Conservation (phyloP, 768 basidiomycete species). For the Lepiota subincarnata region DNA sequence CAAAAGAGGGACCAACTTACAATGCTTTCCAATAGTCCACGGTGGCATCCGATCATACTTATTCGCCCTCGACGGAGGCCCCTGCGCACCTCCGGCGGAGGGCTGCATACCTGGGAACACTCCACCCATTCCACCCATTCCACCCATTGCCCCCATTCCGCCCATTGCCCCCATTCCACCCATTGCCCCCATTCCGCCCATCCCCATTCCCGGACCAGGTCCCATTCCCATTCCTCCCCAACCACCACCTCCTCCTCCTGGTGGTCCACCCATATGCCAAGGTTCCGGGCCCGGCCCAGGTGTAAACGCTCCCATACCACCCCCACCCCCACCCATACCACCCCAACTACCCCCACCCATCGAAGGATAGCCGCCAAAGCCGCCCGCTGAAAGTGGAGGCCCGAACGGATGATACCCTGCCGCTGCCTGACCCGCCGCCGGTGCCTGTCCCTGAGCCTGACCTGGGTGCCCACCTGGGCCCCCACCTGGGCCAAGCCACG, state of each 20-base stretch:
- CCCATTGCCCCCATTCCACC: not conserved
- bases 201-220: not conserved
- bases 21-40: constrained; percentile 10
- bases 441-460: not conserved
- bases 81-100: not conserved
- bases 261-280: not conserved
- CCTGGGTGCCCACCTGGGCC: not conserved
- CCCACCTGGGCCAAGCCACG: not conserved
- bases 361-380: not conserved
- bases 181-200: not conserved
- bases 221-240: not conserved
- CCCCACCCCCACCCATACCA: not conserved
- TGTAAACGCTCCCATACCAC: not conserved
- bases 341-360: constrained; percentile 1
- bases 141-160: not conserved
- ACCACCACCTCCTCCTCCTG: not conserved
- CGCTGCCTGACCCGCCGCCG: not conserved
- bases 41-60: constrained; percentile 2
- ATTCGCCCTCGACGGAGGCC: not conserved
- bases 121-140: not conserved
- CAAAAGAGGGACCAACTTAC: not conserved
- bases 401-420: not conserved
- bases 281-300: not conserved
- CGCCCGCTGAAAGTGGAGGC: not conserved
- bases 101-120: constrained; percentile 1